Evolutionary conservation across 106 monocot species (phyloP).

Genomic region (Iris macrosiphon): DNA sequence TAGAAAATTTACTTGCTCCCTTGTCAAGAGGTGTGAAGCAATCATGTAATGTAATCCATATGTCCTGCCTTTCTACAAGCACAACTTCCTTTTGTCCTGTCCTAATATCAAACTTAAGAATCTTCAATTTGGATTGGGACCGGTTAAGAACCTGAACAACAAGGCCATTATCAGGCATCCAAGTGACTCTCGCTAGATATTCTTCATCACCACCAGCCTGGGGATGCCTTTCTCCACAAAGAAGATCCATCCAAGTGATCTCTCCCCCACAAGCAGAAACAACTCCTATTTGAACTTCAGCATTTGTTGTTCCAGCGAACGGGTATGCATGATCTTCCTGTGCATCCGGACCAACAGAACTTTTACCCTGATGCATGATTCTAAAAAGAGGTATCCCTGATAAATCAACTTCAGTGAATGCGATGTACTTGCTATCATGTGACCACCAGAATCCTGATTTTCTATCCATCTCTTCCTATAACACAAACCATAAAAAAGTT

Average conservation of each 20-base stretch:
- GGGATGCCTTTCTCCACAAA: conserved; percentile 46
- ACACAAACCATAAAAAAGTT: not conserved
- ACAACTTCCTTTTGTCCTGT: conserved; percentile 60
- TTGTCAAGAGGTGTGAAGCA: conserved; percentile 89
- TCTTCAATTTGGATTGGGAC: conserved; percentile 64
- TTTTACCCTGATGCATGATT: conserved; percentile 98
- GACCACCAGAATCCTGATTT: conserved; percentile 99
- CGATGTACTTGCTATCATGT: conserved; percentile 81
- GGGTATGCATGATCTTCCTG: conserved; percentile 97
- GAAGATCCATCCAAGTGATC: conserved; percentile 87
- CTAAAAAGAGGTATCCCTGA: conserved; percentile 80
- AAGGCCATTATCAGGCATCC: conserved; percentile 74
- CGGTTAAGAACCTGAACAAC: conserved; percentile 80
- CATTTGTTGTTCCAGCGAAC: conserved; percentile 89
- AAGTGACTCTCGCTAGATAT: conserved; percentile 93
- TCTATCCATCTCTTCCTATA: conserved; percentile 96
- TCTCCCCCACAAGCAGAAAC: conserved; percentile 46
- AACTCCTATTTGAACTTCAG: conserved; percentile 71
- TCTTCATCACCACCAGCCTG: conserved; percentile 56
- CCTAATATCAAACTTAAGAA: conserved; percentile 65
- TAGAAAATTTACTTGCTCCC: conserved; percentile 36
- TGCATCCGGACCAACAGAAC: conserved; percentile 74
- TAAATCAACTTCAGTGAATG: conserved; percentile 90
- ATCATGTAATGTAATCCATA: conserved; percentile 87
- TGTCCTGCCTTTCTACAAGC: conserved; percentile 63